Evolutionary conservation across 2,329 filamentous ascomycete genomes (phyloP), one percentile per base, ranked within the genome.

Genomic region (Colletotrichum camelliae): DNA sequence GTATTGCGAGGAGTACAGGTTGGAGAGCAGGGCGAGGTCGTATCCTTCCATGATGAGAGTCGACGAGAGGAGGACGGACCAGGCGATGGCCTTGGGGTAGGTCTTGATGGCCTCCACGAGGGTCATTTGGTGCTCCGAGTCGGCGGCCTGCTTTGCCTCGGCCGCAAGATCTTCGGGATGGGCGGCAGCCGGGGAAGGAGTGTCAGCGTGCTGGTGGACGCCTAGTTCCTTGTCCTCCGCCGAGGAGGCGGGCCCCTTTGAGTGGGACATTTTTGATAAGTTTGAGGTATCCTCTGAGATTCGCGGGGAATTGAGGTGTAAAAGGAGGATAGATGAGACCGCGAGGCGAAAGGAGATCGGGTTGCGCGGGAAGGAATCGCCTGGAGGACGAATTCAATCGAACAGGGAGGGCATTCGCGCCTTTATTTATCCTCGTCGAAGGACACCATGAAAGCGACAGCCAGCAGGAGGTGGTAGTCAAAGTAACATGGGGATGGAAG

Each of bases 21-120:
- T 88, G 2, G 86, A 84, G 5, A 91, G 81, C 0, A 91, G 80
- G 1, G 88, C 88, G 9, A 89, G 84, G 77, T 91, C 89, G 79
- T 90, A 88, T 2, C 87, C 87, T 74, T 88, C 87, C 87, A 89
- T 89, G 81, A 89, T 87, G 58, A 89, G 83, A 2, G 87, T 87
- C 5, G 83, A 83, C 0, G 86, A 88, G 13, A 89, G 77, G 0
- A 88, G 80, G 39, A 87, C 80, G 1, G 87, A 89, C 87, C 87
- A 89, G 29, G 82, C 85, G 43, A 89, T 87, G 21, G 87, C 87
- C 57, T 88, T 87, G 43, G 86, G 87, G 58, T 88, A 88, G 0
- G 84, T 83, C 76, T 82, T 84, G 76, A 87, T 73, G 10, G 86
- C 86, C 57, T 85, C 77, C 75, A 82, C 77, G 7, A 88, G 81